These are phyloP conservation scores for Neonothopanus nambi DNA, from an alignment of 1,284 basidiomycete genomes.

Conservation along the genomic window DNA sequence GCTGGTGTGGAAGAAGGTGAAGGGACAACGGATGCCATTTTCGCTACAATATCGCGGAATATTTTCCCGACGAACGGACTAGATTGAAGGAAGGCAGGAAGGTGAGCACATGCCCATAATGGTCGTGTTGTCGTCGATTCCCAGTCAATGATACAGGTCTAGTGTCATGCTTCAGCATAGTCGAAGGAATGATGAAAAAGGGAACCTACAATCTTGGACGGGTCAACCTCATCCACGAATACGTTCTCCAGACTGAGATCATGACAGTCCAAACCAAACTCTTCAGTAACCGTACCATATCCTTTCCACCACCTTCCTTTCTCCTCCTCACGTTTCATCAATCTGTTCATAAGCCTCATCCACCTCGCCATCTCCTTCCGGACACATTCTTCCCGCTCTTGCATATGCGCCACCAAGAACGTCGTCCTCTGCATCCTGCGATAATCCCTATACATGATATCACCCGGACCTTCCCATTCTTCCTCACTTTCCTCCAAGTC, in stretches of 20 bases:
- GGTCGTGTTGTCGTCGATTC: slow-evolving; percentile 81
- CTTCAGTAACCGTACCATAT: slow-evolving; percentile 37
- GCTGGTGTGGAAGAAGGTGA: slow-evolving; percentile 13
- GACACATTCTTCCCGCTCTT: slow-evolving; percentile 59
- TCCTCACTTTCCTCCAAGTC: slow-evolving; percentile 74
- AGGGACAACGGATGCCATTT: slow-evolving; percentile 37
- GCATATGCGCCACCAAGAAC: slow-evolving; percentile 70
- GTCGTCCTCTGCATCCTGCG: slow-evolving; percentile 74
- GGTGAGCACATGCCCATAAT: slow-evolving; percentile 78
- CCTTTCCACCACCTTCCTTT: slow-evolving; percentile 22
- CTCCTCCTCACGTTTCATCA: slow-evolving; percentile 36
- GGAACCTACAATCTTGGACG: slow-evolving; percentile 63
- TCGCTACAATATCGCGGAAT: slow-evolving; percentile 62
- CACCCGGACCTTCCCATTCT: slow-evolving; percentile 72
- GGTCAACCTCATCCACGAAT: slow-evolving; percentile 71
- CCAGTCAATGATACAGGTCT: slow-evolving; percentile 86
- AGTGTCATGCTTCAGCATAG: slow-evolving; percentile 9
- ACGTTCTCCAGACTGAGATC: slow-evolving; percentile 80
- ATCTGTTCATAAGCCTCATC: slow-evolving; percentile 61
- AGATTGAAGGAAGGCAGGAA: slow-evolving; percentile 75
- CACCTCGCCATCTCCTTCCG: slow-evolving; percentile 69
- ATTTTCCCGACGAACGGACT: slow-evolving; percentile 70
- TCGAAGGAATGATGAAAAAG: slow-evolving; percentile 11
- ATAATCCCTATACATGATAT: slow-evolving; percentile 77
- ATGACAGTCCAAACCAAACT: slow-evolving; percentile 75